Evolutionary conservation across 352 stramenopile species (phyloP), one percentile per base, ranked within the genome.

Genomic region (Pythium brassicae): DNA sequence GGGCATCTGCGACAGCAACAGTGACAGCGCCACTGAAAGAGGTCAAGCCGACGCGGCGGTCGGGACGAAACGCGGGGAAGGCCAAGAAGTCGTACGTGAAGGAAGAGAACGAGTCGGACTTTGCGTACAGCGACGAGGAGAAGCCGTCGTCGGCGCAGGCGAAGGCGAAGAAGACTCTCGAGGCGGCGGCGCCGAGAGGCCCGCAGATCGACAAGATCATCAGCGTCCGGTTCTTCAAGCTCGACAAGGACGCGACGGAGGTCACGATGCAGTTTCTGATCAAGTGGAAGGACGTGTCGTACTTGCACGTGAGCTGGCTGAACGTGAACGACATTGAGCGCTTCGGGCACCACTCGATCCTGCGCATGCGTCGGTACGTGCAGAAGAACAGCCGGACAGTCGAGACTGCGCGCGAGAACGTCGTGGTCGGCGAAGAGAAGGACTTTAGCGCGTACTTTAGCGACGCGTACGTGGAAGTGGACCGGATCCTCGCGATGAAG

Each of bases 281-380:
- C 55, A 99, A 99, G 78, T 99, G 98, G 98, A 92, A 97, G 51
- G 91, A 98, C 42, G 75, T 97, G 55, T 98, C 87, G 27, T 99
- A 99, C 68, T 73, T 99, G 34, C 97, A 99, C 73, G 84, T 97
- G 53, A 98, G 86, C 23, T 99, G 98, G 97, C 91, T 99, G 63
- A 96, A 81, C 14, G 84, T 97, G 39, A 68, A 63, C 34, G 92
- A 99, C 72, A 89, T 99, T n/a, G 86, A 95, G 63, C 66, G 75
- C 15, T 90, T 94, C 50, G 86, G 86, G 3, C 85, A 90, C 34
- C 74, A 85, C 17, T 81, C 86, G 19, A 72, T 95, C 29, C 78
- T 89, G 74, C 69, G 86, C 3, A 93, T 95, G 83, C 86, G 83
- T 26, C 74, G 86, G 39, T 89, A 92, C 65, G 55, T 95, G 25